Evolutionary conservation across 306 rosid genomes (phyloP).

Genomic region (Rosa lucieae): DNA sequence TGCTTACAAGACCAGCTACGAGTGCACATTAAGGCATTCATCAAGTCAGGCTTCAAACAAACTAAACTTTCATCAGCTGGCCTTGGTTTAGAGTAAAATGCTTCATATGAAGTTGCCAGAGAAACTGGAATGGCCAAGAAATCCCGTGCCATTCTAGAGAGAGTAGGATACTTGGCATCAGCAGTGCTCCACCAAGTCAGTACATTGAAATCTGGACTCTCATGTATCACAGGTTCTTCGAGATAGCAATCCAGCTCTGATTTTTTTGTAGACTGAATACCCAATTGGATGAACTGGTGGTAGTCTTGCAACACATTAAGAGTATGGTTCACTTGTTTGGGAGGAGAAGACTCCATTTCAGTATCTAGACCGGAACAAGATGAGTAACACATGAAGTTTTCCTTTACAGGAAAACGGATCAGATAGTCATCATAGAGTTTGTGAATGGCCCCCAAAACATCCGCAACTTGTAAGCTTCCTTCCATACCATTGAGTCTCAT

Average conservation of each 20-base stretch:
- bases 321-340: not conserved
- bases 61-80: not conserved
- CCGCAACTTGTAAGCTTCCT: constrained; percentile 1
- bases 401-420: constrained; percentile 2
- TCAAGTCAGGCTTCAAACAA: constrained; percentile 1
- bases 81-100: constrained; percentile 16
- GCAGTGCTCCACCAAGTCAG: constrained; percentile 23
- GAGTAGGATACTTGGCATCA: constrained; percentile 8
- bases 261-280: not conserved
- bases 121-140: constrained; percentile 22
- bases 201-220: constrained; percentile 4
- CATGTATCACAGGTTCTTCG: constrained; percentile 18
- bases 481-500: not conserved
- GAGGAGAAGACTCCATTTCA: not conserved
- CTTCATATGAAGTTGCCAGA: not conserved
- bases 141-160: constrained; percentile 21
- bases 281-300: not conserved
- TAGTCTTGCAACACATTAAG: constrained; percentile 1
- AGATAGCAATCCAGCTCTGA: constrained; percentile 18
- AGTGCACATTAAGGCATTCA: constrained; percentile 22
- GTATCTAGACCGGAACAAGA: not conserved
- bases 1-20: constrained; percentile 6
- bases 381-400: not conserved
- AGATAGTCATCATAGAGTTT: constrained; percentile 15
- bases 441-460: not conserved